A percentile compares a stretch with the other conserved stretches of the same genome.
Evolutionary conservation across 2,329 filamentous ascomycete genomes (phyloP).

Genomic region (Madurella mycetomatis): DNA sequence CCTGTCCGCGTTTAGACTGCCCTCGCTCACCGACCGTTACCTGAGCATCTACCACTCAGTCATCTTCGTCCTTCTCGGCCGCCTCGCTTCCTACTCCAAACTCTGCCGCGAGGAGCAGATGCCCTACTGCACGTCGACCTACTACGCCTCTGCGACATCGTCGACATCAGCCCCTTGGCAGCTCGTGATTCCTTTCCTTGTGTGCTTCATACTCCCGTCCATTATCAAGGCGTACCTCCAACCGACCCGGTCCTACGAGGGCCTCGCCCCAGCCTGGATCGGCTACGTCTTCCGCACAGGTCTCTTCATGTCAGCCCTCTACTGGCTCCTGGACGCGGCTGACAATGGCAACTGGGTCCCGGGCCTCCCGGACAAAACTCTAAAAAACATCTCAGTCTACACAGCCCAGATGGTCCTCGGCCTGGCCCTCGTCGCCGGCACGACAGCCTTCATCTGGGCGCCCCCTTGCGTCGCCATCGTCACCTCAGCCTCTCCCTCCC

Average conservation of each 20-base stretch:
- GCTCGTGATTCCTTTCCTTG: constrained; percentile 70
- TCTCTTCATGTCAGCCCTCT: constrained; percentile 69
- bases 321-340: constrained; percentile 86
- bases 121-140: constrained; percentile 92
- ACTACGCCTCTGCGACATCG: constrained; percentile 86
- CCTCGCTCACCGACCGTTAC: constrained; percentile 61
- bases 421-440: constrained; percentile 76
- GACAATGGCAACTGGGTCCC: constrained; percentile 81
- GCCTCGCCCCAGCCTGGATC: constrained; percentile 79
- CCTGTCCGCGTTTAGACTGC: constrained; percentile 69
- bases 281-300: constrained; percentile 72
- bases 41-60: constrained; percentile 81
- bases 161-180: constrained; percentile 94
- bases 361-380: constrained; percentile 48
- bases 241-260: constrained; percentile 82
- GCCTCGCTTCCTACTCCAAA: constrained; percentile 79
- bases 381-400: constrained; percentile 72
- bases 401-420: constrained; percentile 77
- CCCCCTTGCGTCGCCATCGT: constrained; percentile 78
- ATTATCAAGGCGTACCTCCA: constrained; percentile 76
- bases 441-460: constrained; percentile 78
- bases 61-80: constrained; percentile 73
- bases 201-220: constrained; percentile 66
- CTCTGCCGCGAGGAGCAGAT: constrained; percentile 98
- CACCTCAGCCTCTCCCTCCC: constrained; percentile 40